Evolutionary conservation across 805 yeast genomes (phyloP).

Genomic region (Wickerhamiella hasegawae): DNA sequence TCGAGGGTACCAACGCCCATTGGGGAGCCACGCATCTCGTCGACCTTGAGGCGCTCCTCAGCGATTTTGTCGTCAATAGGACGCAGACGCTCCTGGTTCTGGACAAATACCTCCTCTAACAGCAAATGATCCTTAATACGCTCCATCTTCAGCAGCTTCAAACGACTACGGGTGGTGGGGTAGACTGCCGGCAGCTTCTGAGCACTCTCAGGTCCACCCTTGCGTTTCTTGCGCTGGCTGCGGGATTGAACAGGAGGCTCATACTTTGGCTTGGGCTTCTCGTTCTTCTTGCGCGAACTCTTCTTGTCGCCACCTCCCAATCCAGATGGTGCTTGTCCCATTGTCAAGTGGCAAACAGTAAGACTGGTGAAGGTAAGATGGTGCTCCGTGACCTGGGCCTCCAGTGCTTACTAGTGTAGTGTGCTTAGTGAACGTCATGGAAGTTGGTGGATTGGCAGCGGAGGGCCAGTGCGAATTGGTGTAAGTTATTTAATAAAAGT

Average conservation of each 20-base stretch:
- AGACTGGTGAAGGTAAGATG: too few species aligned
- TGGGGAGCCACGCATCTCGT: slow-evolving; percentile 90
- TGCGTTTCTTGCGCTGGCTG: slow-evolving; percentile 70
- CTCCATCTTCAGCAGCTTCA: slow-evolving; percentile 81
- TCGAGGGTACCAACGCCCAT: slow-evolving; percentile 93
- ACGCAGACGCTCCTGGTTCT: slow-evolving; percentile 84
- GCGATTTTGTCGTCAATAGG: slow-evolving; percentile 95
- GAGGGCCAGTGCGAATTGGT: too few species aligned
- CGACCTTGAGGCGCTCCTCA: slow-evolving; percentile 89
- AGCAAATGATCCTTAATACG: slow-evolving; percentile 91
- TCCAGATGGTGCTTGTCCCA: slow-evolving; percentile 18
- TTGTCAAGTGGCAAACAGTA: too few species aligned
- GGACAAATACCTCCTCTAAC: slow-evolving; percentile 89
- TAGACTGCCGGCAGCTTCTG: slow-evolving; percentile 74
- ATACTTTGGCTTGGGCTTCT: slow-evolving; percentile 68
- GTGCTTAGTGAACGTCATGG: too few species aligned
- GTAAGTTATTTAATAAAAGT: too few species aligned
- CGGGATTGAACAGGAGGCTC: slow-evolving; percentile 97
- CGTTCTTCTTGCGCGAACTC: slow-evolving; percentile 21
- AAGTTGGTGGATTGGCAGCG: too few species aligned
- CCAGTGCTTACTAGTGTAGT: too few species aligned
- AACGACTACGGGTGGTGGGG: slow-evolving; percentile 87
- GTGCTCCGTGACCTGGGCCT: too few species aligned
- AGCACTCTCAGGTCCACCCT: slow-evolving; percentile 79
- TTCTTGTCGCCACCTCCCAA: slow-evolving; percentile 17